Conservation (phyloP, 495 filamentous ascomycete genomes). For the Ascodesmis nigricans region DNA sequence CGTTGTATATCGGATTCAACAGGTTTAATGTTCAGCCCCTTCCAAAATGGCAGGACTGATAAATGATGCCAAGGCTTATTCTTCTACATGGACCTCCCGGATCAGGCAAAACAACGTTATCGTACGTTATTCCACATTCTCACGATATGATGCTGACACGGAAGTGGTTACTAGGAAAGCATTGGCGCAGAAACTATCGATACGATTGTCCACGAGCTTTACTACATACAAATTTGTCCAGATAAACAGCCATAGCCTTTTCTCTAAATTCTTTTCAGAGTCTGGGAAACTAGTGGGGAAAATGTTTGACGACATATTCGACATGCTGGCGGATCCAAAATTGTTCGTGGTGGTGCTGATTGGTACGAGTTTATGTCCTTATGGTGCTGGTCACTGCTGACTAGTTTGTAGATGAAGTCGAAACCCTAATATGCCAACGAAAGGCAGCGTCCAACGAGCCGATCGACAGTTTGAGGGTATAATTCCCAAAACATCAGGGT, state of each 20-base stretch:
- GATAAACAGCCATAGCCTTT: constrained; percentile 30
- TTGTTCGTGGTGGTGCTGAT: constrained; percentile 31
- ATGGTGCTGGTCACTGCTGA: neutral
- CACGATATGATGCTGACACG: constrained; percentile 31
- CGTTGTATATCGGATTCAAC: constrained; percentile 24
- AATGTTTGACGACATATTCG: constrained; percentile 29
- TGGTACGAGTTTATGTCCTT: constrained; percentile 9
- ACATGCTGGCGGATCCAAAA: constrained; percentile 26
- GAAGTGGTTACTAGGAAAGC: constrained; percentile 27
- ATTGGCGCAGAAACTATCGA: constrained; percentile 35
- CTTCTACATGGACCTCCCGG: constrained; percentile 36
- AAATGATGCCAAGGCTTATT: constrained; percentile 13
- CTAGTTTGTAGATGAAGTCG: constrained; percentile 29
- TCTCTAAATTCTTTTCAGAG: constrained; percentile 34
- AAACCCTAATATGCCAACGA: constrained; percentile 29
- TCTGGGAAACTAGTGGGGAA: constrained; percentile 32
- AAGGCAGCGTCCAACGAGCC: constrained; percentile 29
- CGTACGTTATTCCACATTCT: constrained; percentile 32
- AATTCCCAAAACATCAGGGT: neutral
- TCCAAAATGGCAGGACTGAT: constrained; percentile 13
- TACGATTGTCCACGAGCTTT: constrained; percentile 29
- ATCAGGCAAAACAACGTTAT: constrained; percentile 16
- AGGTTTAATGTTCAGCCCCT: constrained; percentile 6
- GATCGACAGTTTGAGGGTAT: constrained; percentile 27
- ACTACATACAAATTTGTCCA: constrained; percentile 27